Conservation (phyloP, 495 filamentous ascomycete species). For the Hypoxylon fragiforme region DNA sequence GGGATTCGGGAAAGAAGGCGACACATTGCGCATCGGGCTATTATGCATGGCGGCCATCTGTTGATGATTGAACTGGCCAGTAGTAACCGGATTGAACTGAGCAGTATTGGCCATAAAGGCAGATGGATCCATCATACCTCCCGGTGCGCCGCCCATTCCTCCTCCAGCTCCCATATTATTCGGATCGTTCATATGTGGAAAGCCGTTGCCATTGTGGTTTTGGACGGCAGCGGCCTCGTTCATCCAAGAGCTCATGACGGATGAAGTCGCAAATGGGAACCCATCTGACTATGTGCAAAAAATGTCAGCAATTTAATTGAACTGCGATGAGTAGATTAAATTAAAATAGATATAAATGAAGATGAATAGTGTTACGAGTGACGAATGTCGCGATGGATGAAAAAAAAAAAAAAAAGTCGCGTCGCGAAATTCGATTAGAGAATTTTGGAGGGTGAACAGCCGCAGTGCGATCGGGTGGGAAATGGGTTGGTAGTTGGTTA, state of each 20-base stretch:
- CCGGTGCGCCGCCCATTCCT: slow-evolving; percentile 24
- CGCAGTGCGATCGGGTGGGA: slow-evolving; percentile 38
- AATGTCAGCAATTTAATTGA: slow-evolving; percentile 52
- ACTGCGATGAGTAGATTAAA: slow-evolving; percentile 39
- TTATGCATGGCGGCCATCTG: slow-evolving; percentile 78
- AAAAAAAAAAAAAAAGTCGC: slow-evolving; percentile 51
- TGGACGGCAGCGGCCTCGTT: slow-evolving; percentile 72
- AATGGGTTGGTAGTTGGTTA: slow-evolving; percentile 33
- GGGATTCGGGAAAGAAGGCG: slow-evolving; percentile 70
- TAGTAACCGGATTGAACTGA: slow-evolving; percentile 54
- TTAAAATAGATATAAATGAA: slow-evolving; percentile 37
- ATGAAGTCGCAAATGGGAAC: slow-evolving; percentile 41
- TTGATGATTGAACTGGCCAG: slow-evolving; percentile 58
- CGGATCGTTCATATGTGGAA: slow-evolving; percentile 63
- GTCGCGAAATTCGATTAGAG: slow-evolving; percentile 48
- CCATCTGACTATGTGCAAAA: slow-evolving; percentile 52
- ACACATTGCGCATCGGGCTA: slow-evolving; percentile 77
- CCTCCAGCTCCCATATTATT: slow-evolving; percentile 48
- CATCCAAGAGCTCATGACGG: slow-evolving; percentile 82
- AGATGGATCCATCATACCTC: slow-evolving; percentile 58
- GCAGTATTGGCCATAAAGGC: slow-evolving; percentile 55
- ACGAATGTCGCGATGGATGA: slow-evolving; percentile 56
- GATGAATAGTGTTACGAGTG: slow-evolving; percentile 47
- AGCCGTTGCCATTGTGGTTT: slow-evolving; percentile 78
- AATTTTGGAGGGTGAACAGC: slow-evolving; percentile 28